Conservation (phyloP, 208 protist genomes). For the Trypanosoma boissoni region DNA sequence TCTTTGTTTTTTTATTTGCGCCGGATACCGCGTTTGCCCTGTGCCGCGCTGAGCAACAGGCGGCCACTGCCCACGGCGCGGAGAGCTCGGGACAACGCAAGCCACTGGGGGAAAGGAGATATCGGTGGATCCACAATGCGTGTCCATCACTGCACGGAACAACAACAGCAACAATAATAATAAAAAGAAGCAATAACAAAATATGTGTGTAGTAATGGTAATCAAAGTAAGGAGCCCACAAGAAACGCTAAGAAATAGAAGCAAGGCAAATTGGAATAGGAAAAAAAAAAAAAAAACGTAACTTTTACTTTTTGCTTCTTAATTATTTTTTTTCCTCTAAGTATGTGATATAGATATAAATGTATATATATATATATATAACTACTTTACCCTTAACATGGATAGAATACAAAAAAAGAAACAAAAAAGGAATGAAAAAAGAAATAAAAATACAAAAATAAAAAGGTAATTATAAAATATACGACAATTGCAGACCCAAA, state of each 20-base stretch:
- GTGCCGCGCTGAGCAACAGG: no score
- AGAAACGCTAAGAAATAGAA: neutral
- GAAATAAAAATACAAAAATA: constrained; percentile 5
- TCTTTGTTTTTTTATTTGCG: no score
- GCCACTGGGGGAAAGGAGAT: neutral
- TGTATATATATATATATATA: constrained; percentile 14
- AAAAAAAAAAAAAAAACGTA: constrained; percentile 12
- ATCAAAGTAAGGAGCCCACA: constrained; percentile 5
- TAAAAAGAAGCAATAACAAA: constrained; percentile 1
- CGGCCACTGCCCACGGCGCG: no score
- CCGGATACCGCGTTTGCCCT: no score
- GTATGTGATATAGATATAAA: constrained; percentile 10
- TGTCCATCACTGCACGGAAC: neutral
- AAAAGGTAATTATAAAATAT: neutral
- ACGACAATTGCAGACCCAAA: neutral
- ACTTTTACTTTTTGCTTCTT: neutral
- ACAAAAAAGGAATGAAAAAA: no score
- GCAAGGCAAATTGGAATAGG: neutral
- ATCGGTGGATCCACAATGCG: neutral
- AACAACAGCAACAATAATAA: neutral
- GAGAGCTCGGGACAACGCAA: neutral
- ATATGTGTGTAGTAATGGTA: constrained; percentile 5
- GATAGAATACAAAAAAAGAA: no score
- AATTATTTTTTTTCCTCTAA: no score
- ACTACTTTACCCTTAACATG: no score